A percentile compares a stretch with the other conserved stretches of the same genome.
These are phyloP conservation scores for Macrolepiota fuliginosa DNA, from an alignment of 768 basidiomycete species.

Conservation along the genomic window DNA sequence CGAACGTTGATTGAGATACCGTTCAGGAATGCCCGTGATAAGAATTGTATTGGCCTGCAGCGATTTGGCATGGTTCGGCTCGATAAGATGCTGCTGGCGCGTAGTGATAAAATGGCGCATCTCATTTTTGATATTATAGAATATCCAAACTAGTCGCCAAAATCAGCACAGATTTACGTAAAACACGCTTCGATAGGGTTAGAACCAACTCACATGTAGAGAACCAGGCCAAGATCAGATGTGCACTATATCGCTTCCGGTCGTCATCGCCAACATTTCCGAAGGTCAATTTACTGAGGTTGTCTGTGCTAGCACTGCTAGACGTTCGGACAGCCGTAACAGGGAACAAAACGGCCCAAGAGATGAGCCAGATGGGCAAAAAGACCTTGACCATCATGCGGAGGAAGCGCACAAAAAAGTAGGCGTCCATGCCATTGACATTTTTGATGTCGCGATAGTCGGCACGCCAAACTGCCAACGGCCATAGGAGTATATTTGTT, in stretches of 20 bases:
- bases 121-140: conserved; percentile 77
- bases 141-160: conserved; percentile 66
- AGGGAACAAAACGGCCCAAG: conserved; percentile 86
- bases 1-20: conserved; percentile 70
- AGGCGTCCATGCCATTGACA: conserved; percentile 86
- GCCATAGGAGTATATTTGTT: conserved; percentile 58
- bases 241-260: conserved; percentile 68
- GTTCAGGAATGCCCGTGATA: conserved; percentile 82
- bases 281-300: conserved; percentile 73
- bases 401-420: conserved; percentile 89
- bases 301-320: conserved; percentile 40
- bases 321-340: conserved; percentile 56
- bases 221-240: conserved; percentile 71
- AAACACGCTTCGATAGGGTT: neutral
- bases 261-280: conserved; percentile 65
- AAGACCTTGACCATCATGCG: conserved; percentile 82
- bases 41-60: conserved; percentile 90
- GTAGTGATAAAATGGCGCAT: conserved; percentile 77
- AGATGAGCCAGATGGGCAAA: conserved; percentile 88
- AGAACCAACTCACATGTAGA: conserved; percentile 64
- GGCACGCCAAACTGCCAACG: conserved; percentile 55
- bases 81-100: conserved; percentile 82
- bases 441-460: conserved; percentile 61
- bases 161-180: neutral
- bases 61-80: conserved; percentile 66